These are phyloP conservation scores for Tilletiaria anomala DNA, from an alignment of 1,284 basidiomycete species.

Conservation along the genomic window DNA sequence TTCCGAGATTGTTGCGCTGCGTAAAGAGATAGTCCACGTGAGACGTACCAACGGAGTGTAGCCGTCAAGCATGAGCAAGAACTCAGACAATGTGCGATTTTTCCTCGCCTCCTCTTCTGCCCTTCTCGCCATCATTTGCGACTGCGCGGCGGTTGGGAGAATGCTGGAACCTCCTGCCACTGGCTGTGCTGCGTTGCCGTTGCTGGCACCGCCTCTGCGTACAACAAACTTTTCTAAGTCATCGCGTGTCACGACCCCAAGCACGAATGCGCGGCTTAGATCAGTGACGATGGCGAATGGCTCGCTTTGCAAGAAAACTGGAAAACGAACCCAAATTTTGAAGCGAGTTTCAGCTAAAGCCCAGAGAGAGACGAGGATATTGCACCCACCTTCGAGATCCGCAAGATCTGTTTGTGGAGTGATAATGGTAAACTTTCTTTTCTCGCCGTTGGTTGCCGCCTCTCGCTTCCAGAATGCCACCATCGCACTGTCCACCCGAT, in stretches of 20 bases:
- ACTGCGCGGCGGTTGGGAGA: conserved; percentile 3
- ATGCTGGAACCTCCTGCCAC: conserved; percentile 5
- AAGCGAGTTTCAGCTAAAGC: background rate
- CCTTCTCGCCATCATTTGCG: conserved; percentile 19
- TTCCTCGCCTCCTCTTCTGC: conserved; percentile 60
- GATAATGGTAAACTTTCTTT: conserved; percentile 23
- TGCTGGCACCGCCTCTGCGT: conserved; percentile 12
- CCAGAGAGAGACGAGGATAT: background rate
- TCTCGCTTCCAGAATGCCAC: conserved; percentile 23
- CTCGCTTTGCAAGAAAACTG: conserved; percentile 22
- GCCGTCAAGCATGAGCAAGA: conserved; percentile 87
- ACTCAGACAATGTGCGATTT: conserved; percentile 74
- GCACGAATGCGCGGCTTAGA: conserved; percentile 21
- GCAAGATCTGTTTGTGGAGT: conserved; percentile 30
- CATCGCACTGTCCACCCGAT: conserved; percentile 16
- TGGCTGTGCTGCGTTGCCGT: conserved; percentile 4
- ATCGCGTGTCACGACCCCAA: conserved; percentile 25
- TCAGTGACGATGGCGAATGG: conserved; percentile 36
- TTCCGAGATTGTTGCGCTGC: too few species aligned
- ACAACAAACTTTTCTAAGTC: conserved; percentile 28
- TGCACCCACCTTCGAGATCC: conserved; percentile 18
- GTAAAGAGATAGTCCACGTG: conserved; percentile 1
- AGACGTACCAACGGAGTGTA: conserved; percentile 76
- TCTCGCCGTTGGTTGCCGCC: conserved; percentile 6
- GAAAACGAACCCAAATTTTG: background rate